These are phyloP conservation scores for Nemania sp. DNA, from an alignment of 2,329 filamentous ascomycete genomes.

Conservation along the genomic window DNA sequence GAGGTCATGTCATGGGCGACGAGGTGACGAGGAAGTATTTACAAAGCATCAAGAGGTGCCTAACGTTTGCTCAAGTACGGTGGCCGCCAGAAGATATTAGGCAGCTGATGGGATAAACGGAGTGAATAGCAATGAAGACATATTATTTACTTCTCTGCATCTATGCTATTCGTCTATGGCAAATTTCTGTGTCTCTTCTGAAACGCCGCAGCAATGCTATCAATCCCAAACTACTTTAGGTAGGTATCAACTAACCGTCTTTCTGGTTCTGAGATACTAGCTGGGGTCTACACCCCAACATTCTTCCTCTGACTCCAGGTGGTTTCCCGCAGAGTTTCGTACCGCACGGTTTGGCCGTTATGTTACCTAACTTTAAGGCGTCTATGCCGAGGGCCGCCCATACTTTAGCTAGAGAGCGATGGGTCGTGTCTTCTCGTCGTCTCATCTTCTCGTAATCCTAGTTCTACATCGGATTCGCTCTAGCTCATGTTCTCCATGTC, in stretches of 20 bases:
- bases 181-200: background rate
- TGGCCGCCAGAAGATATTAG: slow-evolving; percentile 94
- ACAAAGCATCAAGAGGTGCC: slow-evolving; percentile 95
- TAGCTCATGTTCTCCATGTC: slow-evolving; percentile 36
- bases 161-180: slow-evolving; percentile 27
- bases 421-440: no score
- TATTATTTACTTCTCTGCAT: slow-evolving; percentile 16
- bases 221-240: background rate
- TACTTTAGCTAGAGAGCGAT: slow-evolving; percentile 2
- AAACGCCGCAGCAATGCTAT: slow-evolving; percentile 8
- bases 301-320: background rate
- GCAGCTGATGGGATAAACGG: slow-evolving; percentile 86
- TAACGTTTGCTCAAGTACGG: slow-evolving; percentile 95
- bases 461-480: background rate
- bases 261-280: background rate
- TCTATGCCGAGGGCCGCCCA: slow-evolving; percentile 3
- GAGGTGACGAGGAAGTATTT: slow-evolving; percentile 95
- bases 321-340: background rate
- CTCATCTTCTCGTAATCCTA: background rate
- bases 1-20: slow-evolving; percentile 97
- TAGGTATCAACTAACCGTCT: background rate
- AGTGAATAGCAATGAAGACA: slow-evolving; percentile 3
- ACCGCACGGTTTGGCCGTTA: slow-evolving; percentile 1
- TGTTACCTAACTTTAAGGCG: background rate
- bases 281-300: no score